Base-by-base conservation (phyloP, 352 stramenopile species). In the Globisporangium solare region DNA sequence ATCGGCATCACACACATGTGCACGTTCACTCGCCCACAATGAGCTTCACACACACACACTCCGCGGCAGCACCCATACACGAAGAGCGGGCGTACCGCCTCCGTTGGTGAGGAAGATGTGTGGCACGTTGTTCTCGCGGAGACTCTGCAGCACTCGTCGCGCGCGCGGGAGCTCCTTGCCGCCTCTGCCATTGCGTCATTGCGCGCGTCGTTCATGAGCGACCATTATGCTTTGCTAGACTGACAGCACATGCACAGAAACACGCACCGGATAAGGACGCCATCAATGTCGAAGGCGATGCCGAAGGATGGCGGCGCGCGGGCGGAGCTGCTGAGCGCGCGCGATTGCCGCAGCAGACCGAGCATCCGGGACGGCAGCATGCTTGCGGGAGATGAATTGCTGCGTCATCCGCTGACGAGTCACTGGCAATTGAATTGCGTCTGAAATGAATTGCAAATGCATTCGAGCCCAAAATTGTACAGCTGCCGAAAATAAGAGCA, bases 81-180 rank as follows among this genome's bases (percentile, higher is more conserved):
- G 5, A 35, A 35, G 10, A 35, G 3, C 2, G 24, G n/a, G 0
- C 49, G 22, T n/a, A 71, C 67, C 82, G 2, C 86, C 86, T 31
- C 88, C 87, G 51, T 97, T 97, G 13, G 89, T 97, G 45, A 97
- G 61, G 66, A 95, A 97, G 22, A 97, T 86, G 56, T 94, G 87
- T 17, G 88, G 88, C 20, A 97, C 80, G 40, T 74, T 65, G 35
- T 86, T 67, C 27, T 56, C 51, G 0, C 75, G 64, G 27, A 96
- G 68, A 20, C 76, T 88, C 45, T 82, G 52, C 45, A 97, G 70
- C 47, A 89, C 73, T 13, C 80, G 71, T 22, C 69, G 68, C 13
- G 89, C 88, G 31, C 78, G 73, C 1, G 83, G 81, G 2, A 97
- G 72, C 22, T 83, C 67, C n/a, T 83, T 64, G 22, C 74, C 79